Evolutionary conservation across 169 alveolate species (phyloP).

Genomic region (Sarcocystis neurona): DNA sequence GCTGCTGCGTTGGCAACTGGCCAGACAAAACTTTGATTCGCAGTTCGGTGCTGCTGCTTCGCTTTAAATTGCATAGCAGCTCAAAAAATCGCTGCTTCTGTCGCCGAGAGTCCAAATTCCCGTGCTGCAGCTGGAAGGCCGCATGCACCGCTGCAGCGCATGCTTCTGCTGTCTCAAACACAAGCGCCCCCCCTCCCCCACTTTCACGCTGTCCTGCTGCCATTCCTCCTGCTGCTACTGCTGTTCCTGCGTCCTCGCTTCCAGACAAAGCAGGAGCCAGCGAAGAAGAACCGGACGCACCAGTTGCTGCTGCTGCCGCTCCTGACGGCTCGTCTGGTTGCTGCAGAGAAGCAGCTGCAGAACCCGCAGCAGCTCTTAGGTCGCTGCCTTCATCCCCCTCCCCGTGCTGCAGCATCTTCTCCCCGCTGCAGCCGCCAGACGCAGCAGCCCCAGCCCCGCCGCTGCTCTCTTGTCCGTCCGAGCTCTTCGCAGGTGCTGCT

Average conservation of each 20-base stretch:
- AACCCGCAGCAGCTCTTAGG: background rate
- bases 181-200: background rate
- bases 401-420: background rate
- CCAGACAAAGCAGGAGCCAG: no score
- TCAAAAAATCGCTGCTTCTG: slow-evolving; percentile 75
- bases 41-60: slow-evolving; percentile 74
- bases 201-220: background rate
- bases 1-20: slow-evolving; percentile 61
- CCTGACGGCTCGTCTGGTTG: background rate
- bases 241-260: background rate
- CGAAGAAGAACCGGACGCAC: background rate
- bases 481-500: background rate
- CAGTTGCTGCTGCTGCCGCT: background rate
- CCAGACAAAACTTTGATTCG: slow-evolving; percentile 68
- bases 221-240: background rate
- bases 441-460: background rate
- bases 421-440: background rate
- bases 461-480: background rate
- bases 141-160: slow-evolving; percentile 49
- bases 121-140: background rate
- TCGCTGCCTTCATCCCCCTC: background rate
- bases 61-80: slow-evolving; percentile 67
- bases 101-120: slow-evolving; percentile 7
- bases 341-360: background rate
- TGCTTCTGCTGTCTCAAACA: slow-evolving; percentile 37